A percentile compares a stretch with the other conserved stretches of the same genome.
These are phyloP conservation scores for Pseudozyma thailandica DNA, from an alignment of 1,284 basidiomycete species.

Conservation along the genomic window DNA sequence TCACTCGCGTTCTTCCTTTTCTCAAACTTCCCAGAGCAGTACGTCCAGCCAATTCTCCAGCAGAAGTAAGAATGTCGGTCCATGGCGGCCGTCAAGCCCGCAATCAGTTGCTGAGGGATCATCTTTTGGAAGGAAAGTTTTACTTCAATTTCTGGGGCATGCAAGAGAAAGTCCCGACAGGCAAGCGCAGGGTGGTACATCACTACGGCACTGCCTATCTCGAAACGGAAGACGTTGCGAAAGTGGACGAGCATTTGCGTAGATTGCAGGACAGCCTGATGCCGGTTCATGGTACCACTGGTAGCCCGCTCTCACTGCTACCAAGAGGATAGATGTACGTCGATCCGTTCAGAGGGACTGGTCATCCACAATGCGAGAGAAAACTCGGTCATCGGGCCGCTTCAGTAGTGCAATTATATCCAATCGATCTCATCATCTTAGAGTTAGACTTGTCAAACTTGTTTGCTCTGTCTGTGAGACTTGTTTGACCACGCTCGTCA, in stretches of 20 bases:
- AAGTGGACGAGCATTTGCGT: background rate
- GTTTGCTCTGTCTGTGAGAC: too few relatives aligned
- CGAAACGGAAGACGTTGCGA: background rate
- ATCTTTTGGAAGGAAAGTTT: background rate
- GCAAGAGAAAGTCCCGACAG: background rate
- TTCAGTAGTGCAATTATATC: too few relatives aligned
- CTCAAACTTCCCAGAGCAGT: background rate
- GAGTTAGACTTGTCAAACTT: too few relatives aligned
- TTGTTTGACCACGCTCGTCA: too few relatives aligned
- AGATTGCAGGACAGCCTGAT: too few relatives aligned
- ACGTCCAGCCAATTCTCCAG: background rate
- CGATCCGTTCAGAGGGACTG: too few relatives aligned
- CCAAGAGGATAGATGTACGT: too few relatives aligned
- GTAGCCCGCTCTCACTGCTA: too few relatives aligned
- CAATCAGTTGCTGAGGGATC: background rate
- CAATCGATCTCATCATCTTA: too few relatives aligned
- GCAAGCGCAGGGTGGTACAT: background rate
- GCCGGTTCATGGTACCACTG: too few relatives aligned
- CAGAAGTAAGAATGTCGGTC: background rate
- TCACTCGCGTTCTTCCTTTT: background rate
- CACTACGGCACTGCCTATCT: background rate
- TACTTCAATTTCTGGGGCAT: background rate
- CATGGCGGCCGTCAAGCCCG: background rate
- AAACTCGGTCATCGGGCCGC: too few relatives aligned
- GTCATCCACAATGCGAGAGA: too few relatives aligned